Evolutionary conservation across 192 early-diverging fungal genomes (phyloP), one percentile per base, ranked within the genome.

Genomic region (Coemansia sp.): DNA sequence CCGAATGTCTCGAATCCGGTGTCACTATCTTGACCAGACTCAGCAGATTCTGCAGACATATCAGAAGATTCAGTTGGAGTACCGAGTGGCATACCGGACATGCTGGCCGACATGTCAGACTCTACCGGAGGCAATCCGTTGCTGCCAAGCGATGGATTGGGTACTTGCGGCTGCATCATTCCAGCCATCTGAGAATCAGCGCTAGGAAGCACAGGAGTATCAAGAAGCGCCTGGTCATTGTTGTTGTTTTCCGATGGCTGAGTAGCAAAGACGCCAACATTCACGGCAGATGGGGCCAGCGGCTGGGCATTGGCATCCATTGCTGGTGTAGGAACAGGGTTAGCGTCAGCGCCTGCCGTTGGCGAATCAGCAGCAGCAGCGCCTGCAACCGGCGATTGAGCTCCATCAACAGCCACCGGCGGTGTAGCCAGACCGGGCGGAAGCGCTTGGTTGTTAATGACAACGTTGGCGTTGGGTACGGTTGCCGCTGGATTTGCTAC

Each of bases 401-500:
- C 53, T 2, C 38, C 14, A 14, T 50, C 65, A 0, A 55, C 53
- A 17, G 8, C 65, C 9, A 54, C 51, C 0, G 51, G 51, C 9
- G 51, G 51, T 13, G 51, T 54, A 4, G 51, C 51, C 2, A 54
- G 51, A 54, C 51, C 51, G 12, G 51, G 51, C 22, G 51, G 51
- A 54, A 54, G 51, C 51, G 12, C 51, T 22, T 16, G 14, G 61
- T 50, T 53, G 54, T 12, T 46, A 46, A 42, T 55, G 2, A 58
- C 70, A 2, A 22, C 38, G 7, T 48, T 65, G n/a, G 64, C 46
- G 41, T 60, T 53, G 5, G 75, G 56, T 14, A 44, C 61, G 3
- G 75, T 57, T n/a, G 69, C 61, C 0, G 69, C 65, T 0, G 62
- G 58, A 7, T 63, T 41, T 32, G 70, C 61, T 0, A 63, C 54